Evolutionary conservation across 306 rosid genomes (phyloP), one percentile per base, ranked within the genome.

Genomic region (Mimosa bimucronata): DNA sequence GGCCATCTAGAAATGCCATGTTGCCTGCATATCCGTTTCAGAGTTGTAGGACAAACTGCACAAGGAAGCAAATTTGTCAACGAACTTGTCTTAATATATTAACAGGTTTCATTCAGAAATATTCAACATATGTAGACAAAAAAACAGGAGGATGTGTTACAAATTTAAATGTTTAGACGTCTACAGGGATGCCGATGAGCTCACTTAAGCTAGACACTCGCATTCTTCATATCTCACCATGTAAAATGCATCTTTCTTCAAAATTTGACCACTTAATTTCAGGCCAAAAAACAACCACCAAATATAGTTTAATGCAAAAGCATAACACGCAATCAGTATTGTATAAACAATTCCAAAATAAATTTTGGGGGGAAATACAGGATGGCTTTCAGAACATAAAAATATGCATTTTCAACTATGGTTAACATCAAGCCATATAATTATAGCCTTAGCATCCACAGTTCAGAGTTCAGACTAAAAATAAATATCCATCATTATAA

Each of bases 1-100:
- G 99, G 99, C 99, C 99, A 96, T 85, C 97, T 96, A 23, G 86
- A 82, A 84, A 96, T 96, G 72, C 99, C 98, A 80, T 96, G 99
- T 73, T 96, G 99, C 77, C 99, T 90, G 90, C 99, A 96, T 83
- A 96, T 96, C 83, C 99, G 91, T 85, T 96, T 96, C 60, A 95
- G 89, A 0, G 99, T 96, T 72, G 99, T 96, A 69, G 99, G 99
- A 82, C 98, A 96, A 79, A 96, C 99, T 94, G 82, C 83, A 83
- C 45, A 38, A 73, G 46, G 41, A 77, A 73, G 34, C 61, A n/a
- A 83, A 37, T 18, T 50, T 25, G 81, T 75, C 42, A 79, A 70
- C 7, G 66, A 64, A 18, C n/a, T 10, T 68, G 58, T 60, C 64
- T 58, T 9, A 57, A 29, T 10, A 28, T 46, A 7, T 70, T 69